A percentile compares a stretch with the other conserved stretches of the same genome.
These are phyloP conservation scores for Apiospora phragmitis DNA, from an alignment of 2,329 filamentous ascomycete genomes.

Conservation along the genomic window DNA sequence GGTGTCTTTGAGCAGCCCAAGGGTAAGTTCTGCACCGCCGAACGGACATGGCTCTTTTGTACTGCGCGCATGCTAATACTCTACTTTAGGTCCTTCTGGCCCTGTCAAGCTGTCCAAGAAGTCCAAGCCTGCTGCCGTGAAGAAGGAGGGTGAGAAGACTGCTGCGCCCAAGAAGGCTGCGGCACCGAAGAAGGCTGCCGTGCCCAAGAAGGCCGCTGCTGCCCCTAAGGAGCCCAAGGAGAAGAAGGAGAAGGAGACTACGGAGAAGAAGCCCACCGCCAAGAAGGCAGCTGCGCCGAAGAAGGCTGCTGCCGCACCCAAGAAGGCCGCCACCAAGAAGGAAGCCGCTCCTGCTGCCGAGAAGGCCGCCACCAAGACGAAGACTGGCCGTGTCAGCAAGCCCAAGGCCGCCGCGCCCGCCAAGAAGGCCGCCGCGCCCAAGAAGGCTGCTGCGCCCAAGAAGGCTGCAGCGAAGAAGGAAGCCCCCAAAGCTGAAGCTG, in stretches of 20 bases:
- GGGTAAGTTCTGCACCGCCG: constrained; percentile 57
- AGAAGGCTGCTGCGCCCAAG: constrained; percentile 40
- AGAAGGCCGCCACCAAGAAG: constrained; percentile 44
- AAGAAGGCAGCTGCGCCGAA: constrained; percentile 53
- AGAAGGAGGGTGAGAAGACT: constrained; percentile 41
- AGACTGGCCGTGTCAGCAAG: constrained; percentile 34
- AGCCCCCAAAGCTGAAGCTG: constrained; percentile 29
- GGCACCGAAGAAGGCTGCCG: constrained; percentile 50
- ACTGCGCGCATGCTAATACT: constrained; percentile 21
- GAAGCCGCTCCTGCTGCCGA: constrained; percentile 43
- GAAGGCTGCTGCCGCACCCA: constrained; percentile 54
- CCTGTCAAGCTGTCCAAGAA: constrained; percentile 93
- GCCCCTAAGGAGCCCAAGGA: constrained; percentile 35
- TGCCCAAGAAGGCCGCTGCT: constrained; percentile 36
- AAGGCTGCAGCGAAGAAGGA: constrained; percentile 31
- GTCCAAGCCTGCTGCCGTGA: constrained; percentile 46
- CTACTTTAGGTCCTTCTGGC: constrained; percentile 69
- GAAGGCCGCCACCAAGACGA: constrained; percentile 63
- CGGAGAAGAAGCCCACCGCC: constrained; percentile 36
- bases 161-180: constrained; percentile 37
- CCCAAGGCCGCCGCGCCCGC: constrained; percentile 48
- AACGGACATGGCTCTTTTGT: not conserved
- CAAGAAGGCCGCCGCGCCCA: constrained; percentile 34
- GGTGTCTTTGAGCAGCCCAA: constrained; percentile 88
- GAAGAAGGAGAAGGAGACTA: constrained; percentile 50